Evolutionary conservation across 129 eudicot genomes (phyloP).

Genomic region (Chrysanthemum makinoi): DNA sequence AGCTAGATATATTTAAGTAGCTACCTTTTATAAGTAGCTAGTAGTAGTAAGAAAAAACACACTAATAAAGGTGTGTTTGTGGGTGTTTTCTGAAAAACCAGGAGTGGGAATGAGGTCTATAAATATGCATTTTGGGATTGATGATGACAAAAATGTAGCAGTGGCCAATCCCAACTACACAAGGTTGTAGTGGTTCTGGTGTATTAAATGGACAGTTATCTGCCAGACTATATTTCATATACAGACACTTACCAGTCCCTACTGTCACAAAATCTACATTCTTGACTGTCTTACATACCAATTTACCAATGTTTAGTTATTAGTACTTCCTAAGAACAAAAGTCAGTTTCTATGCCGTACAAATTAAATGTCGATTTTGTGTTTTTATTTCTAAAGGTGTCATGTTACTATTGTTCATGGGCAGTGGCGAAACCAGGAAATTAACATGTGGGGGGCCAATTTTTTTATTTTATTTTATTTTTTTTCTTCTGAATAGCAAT

Average conservation of each 20-base stretch:
- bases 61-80: constrained; percentile 15
- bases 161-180: constrained; percentile 40
- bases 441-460: too few species aligned
- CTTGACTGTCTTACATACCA: constrained; percentile 11
- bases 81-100: constrained; percentile 25
- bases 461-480: too few species aligned
- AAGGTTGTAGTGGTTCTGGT: constrained; percentile 30
- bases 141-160: constrained; percentile 20
- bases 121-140: constrained; percentile 28
- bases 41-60: constrained; percentile 14
- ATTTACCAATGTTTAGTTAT: not conserved
- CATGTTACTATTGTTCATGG: not conserved
- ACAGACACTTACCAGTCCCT: constrained; percentile 20
- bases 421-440: too few species aligned
- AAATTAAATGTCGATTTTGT: not conserved
- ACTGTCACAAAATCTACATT: constrained; percentile 11
- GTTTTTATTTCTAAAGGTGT: not conserved
- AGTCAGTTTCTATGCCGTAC: not conserved
- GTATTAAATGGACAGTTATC: constrained; percentile 42
- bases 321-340: not conserved
- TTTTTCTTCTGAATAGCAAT: too few species aligned
- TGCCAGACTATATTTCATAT: constrained; percentile 31
- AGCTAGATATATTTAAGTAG: not conserved
- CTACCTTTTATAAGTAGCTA: constrained; percentile 6
- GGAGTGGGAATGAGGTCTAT: constrained; percentile 28